Percentiles rank a stretch among this genome's conserved stretches.
Evolutionary conservation across 2,329 filamentous ascomycete genomes (phyloP).

Genomic region (Sarocladiaceae sp.): DNA sequence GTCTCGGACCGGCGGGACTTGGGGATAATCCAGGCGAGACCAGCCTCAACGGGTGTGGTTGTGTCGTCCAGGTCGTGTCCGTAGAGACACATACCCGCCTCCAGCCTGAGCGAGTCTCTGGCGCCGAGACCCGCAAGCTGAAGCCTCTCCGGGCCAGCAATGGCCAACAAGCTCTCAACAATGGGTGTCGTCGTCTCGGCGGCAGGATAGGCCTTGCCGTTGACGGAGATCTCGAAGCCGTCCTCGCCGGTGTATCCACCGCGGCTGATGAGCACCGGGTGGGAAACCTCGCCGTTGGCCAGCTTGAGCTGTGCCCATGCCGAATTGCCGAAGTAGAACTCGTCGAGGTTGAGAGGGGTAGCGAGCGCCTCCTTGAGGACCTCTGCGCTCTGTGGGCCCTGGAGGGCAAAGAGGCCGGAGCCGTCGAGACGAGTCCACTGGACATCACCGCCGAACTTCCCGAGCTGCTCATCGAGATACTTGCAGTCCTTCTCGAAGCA

Average conservation of each 20-base stretch:
- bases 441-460: slow-evolving; percentile 45
- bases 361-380: slow-evolving; percentile 61
- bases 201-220: slow-evolving; percentile 33
- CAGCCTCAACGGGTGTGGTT: slow-evolving; percentile 54
- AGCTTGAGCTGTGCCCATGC: slow-evolving; percentile 60
- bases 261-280: slow-evolving; percentile 62
- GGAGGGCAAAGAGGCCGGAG: slow-evolving; percentile 78
- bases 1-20: slow-evolving; percentile 57
- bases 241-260: slow-evolving; percentile 97
- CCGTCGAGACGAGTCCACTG: slow-evolving; percentile 65
- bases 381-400: slow-evolving; percentile 71
- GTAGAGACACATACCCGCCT: slow-evolving; percentile 99
- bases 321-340: slow-evolving; percentile 76
- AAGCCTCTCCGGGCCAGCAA: slow-evolving; percentile 55
- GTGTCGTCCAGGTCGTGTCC: slow-evolving; percentile 90
- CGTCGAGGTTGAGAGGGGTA: slow-evolving; percentile 49
- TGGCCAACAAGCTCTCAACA: slow-evolving; percentile 62
- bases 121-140: slow-evolving; percentile 84
- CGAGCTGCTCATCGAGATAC: slow-evolving; percentile 67
- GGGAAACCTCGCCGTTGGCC: slow-evolving; percentile 37
- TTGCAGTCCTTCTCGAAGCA: slow-evolving; percentile 82
- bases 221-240: slow-evolving; percentile 90
- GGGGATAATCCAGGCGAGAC: slow-evolving; percentile 71
- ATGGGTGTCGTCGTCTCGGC: slow-evolving; percentile 41
- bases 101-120: slow-evolving; percentile 83